Evolutionary conservation across 805 yeast species (phyloP), one percentile per base, ranked within the genome.

Genomic region (Wickerhamomyces silvicola): DNA sequence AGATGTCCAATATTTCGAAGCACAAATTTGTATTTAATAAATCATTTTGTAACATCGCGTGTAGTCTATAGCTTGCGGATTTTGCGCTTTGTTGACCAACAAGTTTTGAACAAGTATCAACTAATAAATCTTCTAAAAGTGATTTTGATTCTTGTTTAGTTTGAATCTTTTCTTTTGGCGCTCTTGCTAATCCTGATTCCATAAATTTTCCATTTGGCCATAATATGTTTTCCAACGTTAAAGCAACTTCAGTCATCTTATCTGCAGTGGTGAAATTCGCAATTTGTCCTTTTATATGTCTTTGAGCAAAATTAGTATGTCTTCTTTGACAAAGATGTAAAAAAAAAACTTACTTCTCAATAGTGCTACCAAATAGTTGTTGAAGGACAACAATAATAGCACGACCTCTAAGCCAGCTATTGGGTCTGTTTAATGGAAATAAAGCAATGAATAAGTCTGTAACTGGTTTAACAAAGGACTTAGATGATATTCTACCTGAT

Each of bases 361-460:
- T 79, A 0, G 96, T 81, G 2, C 90, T 82, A 0, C 97, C 97
- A 23, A 88, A 66, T 1, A 88, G 56, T 52, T 86, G 95, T 54
- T 87, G 96, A 32, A 88, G 59, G 4, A 88, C 74, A 5, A 86
- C 76, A 23, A 87, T 68, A 7, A 86, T 64, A 0, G 96, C 95
- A 27, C 87, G 64, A 0, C 95, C 97, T 32, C 95, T 62, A 2
- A 88, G 56, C 94, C 95, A 85, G 28, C 76, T 74, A 28, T 75
- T 76, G 2, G 82, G 67, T 28, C 62, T 66, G 33, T 75, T 72
- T 15, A 84, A 56, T 19, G 82, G 75, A 56, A 88, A 88, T 2
- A 86, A 48, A 0, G 80, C 64, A 13, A 84, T 69, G 31, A 87
- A 68, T 9, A 85, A 51, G 41, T 86, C 94, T 42, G 90, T 79